A percentile compares a stretch with the other conserved stretches of the same genome.
These are phyloP conservation scores for Amoeboaphelidium protococcarum DNA, from an alignment of 371 early-diverging fungal species.

Conservation along the genomic window DNA sequence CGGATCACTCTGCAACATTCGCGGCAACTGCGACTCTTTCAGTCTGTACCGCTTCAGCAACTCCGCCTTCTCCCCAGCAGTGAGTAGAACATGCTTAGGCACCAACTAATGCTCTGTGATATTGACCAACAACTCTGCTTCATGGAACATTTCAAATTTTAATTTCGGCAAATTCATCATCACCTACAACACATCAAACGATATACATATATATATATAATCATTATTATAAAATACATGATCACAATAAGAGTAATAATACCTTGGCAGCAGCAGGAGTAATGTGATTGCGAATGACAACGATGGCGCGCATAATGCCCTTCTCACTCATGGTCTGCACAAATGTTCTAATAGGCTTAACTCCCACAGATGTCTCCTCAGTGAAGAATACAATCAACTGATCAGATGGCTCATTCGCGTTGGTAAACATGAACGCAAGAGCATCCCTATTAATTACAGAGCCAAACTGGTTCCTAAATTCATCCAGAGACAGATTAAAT, in stretches of 20 bases:
- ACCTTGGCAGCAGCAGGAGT: slow-evolving; percentile 75
- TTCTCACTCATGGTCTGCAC: slow-evolving; percentile 40
- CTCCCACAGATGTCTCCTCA: slow-evolving; percentile 63
- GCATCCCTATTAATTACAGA: slow-evolving; percentile 37
- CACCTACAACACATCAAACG: too few relatives aligned
- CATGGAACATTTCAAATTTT: slow-evolving; percentile 74
- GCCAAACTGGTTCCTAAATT: slow-evolving; percentile 40
- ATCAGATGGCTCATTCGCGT: slow-evolving; percentile 39
- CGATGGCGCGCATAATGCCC: slow-evolving; percentile 48
- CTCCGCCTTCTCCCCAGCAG: slow-evolving; percentile 64
- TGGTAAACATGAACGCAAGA: slow-evolving; percentile 62
- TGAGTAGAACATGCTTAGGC: slow-evolving; percentile 77
- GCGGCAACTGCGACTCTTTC: slow-evolving; percentile 83
- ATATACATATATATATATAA: too few relatives aligned
- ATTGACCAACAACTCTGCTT: slow-evolving; percentile 88
- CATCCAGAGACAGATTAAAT: slow-evolving; percentile 50
- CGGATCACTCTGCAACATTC: slow-evolving; percentile 75
- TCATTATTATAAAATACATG: too few relatives aligned
- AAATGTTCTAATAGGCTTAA: slow-evolving; percentile 66
- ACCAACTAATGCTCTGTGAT: slow-evolving; percentile 93
- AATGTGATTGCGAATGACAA: slow-evolving; percentile 52
- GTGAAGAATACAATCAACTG: slow-evolving; percentile 77
- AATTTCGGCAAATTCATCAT: slow-evolving; percentile 42
- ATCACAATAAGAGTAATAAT: too few relatives aligned
- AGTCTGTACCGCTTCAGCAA: slow-evolving; percentile 78